These are phyloP conservation scores for Aureobasidium mangrovei DNA, from an alignment of 2,329 filamentous ascomycete species.

Conservation along the genomic window DNA sequence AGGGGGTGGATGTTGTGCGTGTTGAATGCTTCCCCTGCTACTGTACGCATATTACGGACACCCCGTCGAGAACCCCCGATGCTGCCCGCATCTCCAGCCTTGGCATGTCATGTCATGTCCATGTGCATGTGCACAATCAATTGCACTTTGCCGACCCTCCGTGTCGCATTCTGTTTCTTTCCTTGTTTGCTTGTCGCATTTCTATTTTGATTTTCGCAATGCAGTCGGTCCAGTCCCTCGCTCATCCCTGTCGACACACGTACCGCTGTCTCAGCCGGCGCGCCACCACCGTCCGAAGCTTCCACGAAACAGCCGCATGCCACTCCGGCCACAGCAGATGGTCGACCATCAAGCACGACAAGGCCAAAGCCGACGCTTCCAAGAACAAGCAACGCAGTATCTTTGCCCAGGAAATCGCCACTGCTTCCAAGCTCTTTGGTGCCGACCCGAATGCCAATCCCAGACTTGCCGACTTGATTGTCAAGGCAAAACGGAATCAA, in stretches of 20 bases:
- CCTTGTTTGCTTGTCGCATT: not conserved
- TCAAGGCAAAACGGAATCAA: constrained; percentile 72
- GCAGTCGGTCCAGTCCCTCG: constrained; percentile 5
- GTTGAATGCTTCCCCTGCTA: too few species aligned
- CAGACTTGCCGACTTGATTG: constrained; percentile 62
- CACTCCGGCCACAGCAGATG: constrained; percentile 77
- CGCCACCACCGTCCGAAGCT: constrained; percentile 8
- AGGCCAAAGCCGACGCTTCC: constrained; percentile 72
- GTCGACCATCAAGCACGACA: constrained; percentile 94
- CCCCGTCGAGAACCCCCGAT: not conserved
- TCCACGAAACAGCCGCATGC: constrained; percentile 14
- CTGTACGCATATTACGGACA: too few species aligned
- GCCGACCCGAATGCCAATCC: constrained; percentile 66
- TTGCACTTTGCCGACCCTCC: not conserved
- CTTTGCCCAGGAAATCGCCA: constrained; percentile 63
- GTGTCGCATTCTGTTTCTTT: not conserved
- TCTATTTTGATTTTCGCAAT: not conserved
- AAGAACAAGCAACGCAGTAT: constrained; percentile 63
- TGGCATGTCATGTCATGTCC: not conserved
- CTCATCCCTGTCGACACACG: not conserved
- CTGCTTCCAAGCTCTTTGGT: constrained; percentile 71
- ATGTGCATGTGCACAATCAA: not conserved
- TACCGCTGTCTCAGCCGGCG: constrained; percentile 11
- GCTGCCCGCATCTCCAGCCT: not conserved
- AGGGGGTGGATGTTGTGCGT: too few species aligned